Percentiles rank a stretch among this genome's conserved stretches.
phyloP scores from a whole-genome alignment of 805 yeast genomes.

The Candida maesae region DNA sequence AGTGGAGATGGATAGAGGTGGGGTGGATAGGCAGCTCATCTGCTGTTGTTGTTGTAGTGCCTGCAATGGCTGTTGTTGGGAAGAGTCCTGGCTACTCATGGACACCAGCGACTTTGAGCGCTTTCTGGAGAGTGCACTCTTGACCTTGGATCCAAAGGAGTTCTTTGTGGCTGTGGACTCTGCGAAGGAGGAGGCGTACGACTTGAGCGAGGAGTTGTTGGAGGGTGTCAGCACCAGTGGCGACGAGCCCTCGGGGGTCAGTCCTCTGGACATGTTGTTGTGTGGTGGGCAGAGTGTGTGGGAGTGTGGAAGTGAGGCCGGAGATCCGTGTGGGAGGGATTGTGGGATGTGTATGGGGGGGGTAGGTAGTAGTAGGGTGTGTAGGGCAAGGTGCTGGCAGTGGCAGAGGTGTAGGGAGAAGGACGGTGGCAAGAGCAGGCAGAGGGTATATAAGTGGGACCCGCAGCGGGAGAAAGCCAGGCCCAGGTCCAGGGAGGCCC shows the following conservation, averaged over 20 bases:
- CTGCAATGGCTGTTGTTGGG: not conserved
- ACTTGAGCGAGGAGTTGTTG: constrained; percentile 22
- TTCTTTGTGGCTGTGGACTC: constrained; percentile 18
- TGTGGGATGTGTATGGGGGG: not conserved
- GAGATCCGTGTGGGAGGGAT: not conserved
- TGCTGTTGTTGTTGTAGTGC: not conserved
- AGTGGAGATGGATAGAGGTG: constrained; percentile 1
- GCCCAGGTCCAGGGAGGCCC: too few relatives aligned
- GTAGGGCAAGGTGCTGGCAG: not conserved
- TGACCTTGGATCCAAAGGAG: constrained; percentile 12
- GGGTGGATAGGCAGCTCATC: too few relatives aligned
- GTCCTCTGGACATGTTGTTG: constrained; percentile 7
- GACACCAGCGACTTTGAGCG: constrained; percentile 16
- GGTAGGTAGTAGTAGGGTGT: not conserved
- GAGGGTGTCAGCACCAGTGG: constrained; percentile 19
- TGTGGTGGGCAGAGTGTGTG: not conserved
- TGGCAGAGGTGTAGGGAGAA: too few relatives aligned
- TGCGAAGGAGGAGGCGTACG: constrained; percentile 22
- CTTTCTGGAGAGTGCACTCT: constrained; percentile 11
- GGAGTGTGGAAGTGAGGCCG: too few relatives aligned
- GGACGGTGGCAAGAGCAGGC: too few relatives aligned
- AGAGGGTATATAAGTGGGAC: too few relatives aligned
- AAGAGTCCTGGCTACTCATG: constrained; percentile 5
- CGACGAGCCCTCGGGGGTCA: constrained; percentile 3
- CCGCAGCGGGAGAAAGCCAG: too few relatives aligned